Base-by-base conservation (phyloP, 1,284 basidiomycete species). In the Cerioporus squamosus region DNA sequence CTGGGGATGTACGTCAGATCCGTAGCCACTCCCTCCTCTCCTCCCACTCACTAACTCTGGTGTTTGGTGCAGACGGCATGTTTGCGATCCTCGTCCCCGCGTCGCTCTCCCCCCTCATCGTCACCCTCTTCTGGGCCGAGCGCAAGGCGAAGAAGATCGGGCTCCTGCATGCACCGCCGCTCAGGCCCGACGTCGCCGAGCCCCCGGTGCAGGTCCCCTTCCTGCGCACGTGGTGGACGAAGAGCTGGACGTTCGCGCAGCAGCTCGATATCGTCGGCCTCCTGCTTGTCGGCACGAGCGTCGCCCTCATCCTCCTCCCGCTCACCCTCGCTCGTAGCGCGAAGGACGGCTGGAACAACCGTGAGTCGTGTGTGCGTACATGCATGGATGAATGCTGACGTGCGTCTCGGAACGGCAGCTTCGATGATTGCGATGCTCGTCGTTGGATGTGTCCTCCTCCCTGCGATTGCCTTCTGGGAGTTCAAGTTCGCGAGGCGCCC, bases 71-170 rank as follows among this genome's bases (percentile, higher is more conserved):
- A 86, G 85, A 91, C 67, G 88, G 82, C 49, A 89, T 92, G 85
- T 88, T 85, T 69, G 84, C 80, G 47, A 83, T 87, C 62, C 76
- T 88, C 36, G 75, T 87, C 24, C 86, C 86, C 1, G 75, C 74
- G 2, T 70, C 83, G 0, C 77, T 88, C 31, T 66, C 78, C 2
- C 86, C 86, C 4, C 79, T 87, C 49, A 88, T 91, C 64, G 57
- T 80, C 57, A 86, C 85, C 15, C 83, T 93, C 12, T 75, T 88
- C 53, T 92, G 89, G 89, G 87, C 87, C 0, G 89, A 93, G 68
- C 67, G 71, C 53, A 86, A 85, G 70, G 86, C 87, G 6, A 82
- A 79, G 68, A 79, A 77, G 60, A 73, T 82, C 22, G 81, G 81
- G 3, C 69, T 83, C 47, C 70, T 82, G 61, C 46, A 66, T 45